These are phyloP conservation scores for Suillus bovinus DNA, from an alignment of 768 basidiomycete species.

Conservation along the genomic window DNA sequence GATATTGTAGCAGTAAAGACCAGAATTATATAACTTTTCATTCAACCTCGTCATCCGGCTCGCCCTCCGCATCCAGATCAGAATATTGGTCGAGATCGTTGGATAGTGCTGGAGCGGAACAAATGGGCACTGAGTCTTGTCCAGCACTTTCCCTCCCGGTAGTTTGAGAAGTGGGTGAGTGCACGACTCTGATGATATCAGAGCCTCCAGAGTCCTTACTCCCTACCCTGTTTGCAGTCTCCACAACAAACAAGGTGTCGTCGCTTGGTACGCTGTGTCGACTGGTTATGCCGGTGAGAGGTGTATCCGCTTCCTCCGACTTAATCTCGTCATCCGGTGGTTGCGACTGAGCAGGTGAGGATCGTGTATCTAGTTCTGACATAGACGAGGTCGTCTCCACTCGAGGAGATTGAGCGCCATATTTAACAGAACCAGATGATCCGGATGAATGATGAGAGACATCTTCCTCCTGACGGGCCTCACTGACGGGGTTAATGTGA, in stretches of 20 bases:
- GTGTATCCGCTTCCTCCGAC: slow-evolving; percentile 56
- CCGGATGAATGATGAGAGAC: slow-evolving; percentile 5
- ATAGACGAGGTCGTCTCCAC: not conserved
- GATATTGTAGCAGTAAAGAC: slow-evolving; percentile 12
- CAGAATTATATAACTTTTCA: slow-evolving; percentile 36
- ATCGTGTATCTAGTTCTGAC: slow-evolving; percentile 6
- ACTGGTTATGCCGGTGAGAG: slow-evolving; percentile 48
- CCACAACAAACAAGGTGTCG: slow-evolving; percentile 48
- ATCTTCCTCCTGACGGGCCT: slow-evolving; percentile 8
- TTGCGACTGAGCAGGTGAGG: slow-evolving; percentile 3
- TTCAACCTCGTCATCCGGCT: slow-evolving; percentile 48
- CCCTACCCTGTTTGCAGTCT: slow-evolving; percentile 30
- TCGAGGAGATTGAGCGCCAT: not conserved
- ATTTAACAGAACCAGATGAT: not conserved
- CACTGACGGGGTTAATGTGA: slow-evolving; percentile 19
- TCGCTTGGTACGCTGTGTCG: slow-evolving; percentile 60
- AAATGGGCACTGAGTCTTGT: not conserved
- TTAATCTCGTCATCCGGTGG: slow-evolving; percentile 37
- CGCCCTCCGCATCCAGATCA: slow-evolving; percentile 43
- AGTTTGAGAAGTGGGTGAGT: slow-evolving; percentile 20
- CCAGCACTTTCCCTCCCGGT: slow-evolving; percentile 15
- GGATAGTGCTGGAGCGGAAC: slow-evolving; percentile 21
- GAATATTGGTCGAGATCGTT: slow-evolving; percentile 29
- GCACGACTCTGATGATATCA: slow-evolving; percentile 4
- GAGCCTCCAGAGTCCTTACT: slow-evolving; percentile 25